These are phyloP conservation scores for Gossypium gossypioides DNA, from an alignment of 441 rosid species.

Conservation along the genomic window DNA sequence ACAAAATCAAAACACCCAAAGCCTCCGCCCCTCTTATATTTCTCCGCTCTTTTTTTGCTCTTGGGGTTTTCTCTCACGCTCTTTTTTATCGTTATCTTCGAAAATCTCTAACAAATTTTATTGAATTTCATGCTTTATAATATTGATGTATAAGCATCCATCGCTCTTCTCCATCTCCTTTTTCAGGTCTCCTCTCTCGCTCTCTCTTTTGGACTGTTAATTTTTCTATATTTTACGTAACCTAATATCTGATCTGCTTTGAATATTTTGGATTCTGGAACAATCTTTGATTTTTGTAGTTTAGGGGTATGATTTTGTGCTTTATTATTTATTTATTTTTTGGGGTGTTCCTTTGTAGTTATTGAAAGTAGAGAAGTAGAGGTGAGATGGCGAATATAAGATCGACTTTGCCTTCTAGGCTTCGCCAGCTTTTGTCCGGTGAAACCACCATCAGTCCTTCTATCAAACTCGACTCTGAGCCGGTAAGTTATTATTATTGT, in stretches of 20 bases:
- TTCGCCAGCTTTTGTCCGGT: slow-evolving; percentile 85
- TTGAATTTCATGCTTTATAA: slow-evolving; percentile 8
- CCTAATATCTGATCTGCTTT: slow-evolving; percentile 27
- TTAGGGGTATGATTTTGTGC: background rate
- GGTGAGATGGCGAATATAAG: slow-evolving; percentile 68
- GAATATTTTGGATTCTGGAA: slow-evolving; percentile 6
- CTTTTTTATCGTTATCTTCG: background rate
- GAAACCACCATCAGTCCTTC: slow-evolving; percentile 76
- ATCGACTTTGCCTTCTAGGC: slow-evolving; percentile 85
- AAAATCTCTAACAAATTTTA: background rate
- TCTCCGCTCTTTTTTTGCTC: slow-evolving; percentile 7
- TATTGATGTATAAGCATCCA: slow-evolving; percentile 38
- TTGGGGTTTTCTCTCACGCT: slow-evolving; percentile 34
- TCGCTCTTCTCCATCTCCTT: slow-evolving; percentile 21
- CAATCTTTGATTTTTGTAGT: background rate
- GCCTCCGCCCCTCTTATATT: background rate
- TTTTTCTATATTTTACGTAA: background rate
- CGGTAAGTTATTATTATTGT: slow-evolving; percentile 40
- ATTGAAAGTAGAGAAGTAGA: slow-evolving; percentile 36
- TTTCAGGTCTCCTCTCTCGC: slow-evolving; percentile 20
- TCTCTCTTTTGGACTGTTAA: background rate
- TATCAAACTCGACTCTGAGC: slow-evolving; percentile 72
- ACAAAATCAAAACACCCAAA: background rate
- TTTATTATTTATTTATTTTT: background rate
- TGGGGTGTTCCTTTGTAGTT: slow-evolving; percentile 13